These are phyloP conservation scores for Pythium volutum DNA, from an alignment of 352 stramenopile species.

Conservation along the genomic window DNA sequence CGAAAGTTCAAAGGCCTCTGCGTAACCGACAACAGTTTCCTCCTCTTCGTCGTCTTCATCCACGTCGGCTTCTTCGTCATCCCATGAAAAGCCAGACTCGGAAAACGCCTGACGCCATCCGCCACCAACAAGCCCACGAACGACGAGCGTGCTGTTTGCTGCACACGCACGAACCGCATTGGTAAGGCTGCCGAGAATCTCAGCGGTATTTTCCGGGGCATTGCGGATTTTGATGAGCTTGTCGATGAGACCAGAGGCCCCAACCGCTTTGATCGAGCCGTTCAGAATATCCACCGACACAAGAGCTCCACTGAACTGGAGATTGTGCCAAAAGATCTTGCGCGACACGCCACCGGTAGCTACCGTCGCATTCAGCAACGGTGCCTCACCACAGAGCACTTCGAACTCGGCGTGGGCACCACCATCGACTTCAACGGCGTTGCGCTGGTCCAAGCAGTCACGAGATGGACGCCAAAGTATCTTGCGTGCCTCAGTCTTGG, in stretches of 20 bases:
- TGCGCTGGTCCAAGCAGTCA: conserved; percentile 19
- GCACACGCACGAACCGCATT: conserved; percentile 22
- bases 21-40: conserved; percentile 25
- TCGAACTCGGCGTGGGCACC: conserved; percentile 31
- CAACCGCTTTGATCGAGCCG: conserved; percentile 19
- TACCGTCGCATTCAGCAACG: conserved; percentile 22
- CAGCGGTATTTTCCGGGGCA: conserved; percentile 22
- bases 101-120: conserved; percentile 29
- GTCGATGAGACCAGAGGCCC: conserved; percentile 15
- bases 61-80: background rate
- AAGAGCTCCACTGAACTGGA: conserved; percentile 27
- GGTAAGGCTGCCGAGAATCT: conserved; percentile 15
- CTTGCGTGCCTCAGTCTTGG: conserved; percentile 8
- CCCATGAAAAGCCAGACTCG: conserved; percentile 9
- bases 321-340: conserved; percentile 24
- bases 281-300: conserved; percentile 24
- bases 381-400: conserved; percentile 15
- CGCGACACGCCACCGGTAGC: conserved; percentile 25
- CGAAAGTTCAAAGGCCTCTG: conserved; percentile 27
- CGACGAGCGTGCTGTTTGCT: conserved; percentile 16
- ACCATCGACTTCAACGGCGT: conserved; percentile 31
- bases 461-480: conserved; percentile 30
- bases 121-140: conserved; percentile 28
- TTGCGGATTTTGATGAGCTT: conserved; percentile 22
- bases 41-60: conserved; percentile 9